Evolutionary conservation across 805 yeast genomes (phyloP).

Genomic region (Saccharomycopsis sp.): DNA sequence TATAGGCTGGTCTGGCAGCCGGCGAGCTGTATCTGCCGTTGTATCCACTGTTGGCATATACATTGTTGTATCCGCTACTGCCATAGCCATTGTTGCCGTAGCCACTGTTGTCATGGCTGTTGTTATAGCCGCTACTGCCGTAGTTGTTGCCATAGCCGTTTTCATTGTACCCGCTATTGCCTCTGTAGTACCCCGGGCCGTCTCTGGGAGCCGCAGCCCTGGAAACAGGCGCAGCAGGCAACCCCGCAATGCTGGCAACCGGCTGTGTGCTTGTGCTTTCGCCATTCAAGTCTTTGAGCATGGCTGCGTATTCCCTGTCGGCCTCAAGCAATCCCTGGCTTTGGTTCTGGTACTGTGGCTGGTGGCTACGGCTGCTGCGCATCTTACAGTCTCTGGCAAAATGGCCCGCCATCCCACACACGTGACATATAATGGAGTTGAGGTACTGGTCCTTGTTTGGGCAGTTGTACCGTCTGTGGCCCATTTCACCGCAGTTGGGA

Average conservation of each 20-base stretch:
- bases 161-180: conserved; percentile 2
- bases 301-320: conserved; percentile 43
- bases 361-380: conserved; percentile 11
- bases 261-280: neutral
- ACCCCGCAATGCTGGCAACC: conserved; percentile 4
- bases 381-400: conserved; percentile 78
- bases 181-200: conserved; percentile 9
- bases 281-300: conserved; percentile 44
- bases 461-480: conserved; percentile 61
- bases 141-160: neutral
- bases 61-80: neutral
- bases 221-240: neutral
- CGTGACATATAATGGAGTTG: conserved; percentile 57
- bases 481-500: conserved; percentile 56
- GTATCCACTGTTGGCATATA: neutral
- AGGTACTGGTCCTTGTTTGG: conserved; percentile 47
- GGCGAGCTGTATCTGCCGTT: neutral
- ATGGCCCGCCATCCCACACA: conserved; percentile 82
- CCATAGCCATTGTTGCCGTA: neutral
- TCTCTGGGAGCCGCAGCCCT: neutral
- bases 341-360: conserved; percentile 18
- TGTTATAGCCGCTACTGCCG: conserved; percentile 1
- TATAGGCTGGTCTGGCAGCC: neutral
- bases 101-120: neutral
- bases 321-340: conserved; percentile 24